Evolutionary conservation across 306 rosid genomes (phyloP).

Genomic region (Canavalia gladiata): DNA sequence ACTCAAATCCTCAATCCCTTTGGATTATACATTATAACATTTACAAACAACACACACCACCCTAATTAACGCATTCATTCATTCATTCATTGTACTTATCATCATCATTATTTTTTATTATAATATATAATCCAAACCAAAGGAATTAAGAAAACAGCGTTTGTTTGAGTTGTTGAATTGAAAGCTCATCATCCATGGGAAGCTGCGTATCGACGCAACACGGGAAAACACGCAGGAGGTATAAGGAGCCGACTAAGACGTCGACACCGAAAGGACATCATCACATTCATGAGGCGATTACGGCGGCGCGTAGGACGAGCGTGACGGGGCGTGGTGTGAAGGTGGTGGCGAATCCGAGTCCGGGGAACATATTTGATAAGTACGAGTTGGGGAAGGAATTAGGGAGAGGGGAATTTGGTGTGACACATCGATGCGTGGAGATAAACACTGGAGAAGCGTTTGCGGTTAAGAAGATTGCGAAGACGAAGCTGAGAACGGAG

Average conservation of each 20-base stretch:
- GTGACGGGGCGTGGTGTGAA: conserved; percentile 11
- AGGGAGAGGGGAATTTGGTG: conserved; percentile 91
- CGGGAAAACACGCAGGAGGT: conserved; percentile 46
- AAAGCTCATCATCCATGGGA: conserved; percentile 65
- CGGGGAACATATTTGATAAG: conserved; percentile 58
- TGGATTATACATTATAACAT: conserved; percentile 27
- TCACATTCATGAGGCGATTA: background rate
- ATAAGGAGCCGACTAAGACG: conserved; percentile 4
- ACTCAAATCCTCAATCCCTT: background rate
- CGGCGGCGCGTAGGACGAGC: conserved; percentile 41
- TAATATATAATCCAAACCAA: conserved; percentile 40
- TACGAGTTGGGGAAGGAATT: conserved; percentile 75
- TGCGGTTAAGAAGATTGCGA: conserved; percentile 84
- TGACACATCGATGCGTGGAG: conserved; percentile 66
- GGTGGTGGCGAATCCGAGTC: conserved; percentile 61
- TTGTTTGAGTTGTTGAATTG: background rate
- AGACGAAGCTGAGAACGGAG: conserved; percentile 81
- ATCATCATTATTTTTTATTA: background rate
- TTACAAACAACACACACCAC: background rate
- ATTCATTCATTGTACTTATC: no score
- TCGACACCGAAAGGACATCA: no score
- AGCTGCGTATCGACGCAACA: conserved; percentile 73
- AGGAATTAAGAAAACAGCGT: background rate
- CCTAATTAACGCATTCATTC: background rate
- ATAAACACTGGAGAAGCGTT: conserved; percentile 53